These are phyloP conservation scores for Ogataea allantospora DNA, from an alignment of 805 yeast genomes.

Conservation along the genomic window DNA sequence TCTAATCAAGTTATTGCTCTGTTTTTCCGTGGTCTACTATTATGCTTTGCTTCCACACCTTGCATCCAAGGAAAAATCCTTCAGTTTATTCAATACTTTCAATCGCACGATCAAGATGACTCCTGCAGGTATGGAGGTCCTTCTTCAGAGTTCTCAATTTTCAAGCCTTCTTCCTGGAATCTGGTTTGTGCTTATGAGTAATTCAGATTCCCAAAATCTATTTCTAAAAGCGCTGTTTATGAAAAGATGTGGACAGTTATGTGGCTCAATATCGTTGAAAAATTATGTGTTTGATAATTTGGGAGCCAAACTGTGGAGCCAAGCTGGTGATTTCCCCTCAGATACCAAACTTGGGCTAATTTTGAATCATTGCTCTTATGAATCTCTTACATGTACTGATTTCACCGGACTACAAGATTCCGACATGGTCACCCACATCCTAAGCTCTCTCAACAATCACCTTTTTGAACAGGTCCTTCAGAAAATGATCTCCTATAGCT, in stretches of 20 bases:
- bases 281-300: slow-evolving; percentile 16
- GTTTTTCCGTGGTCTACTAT: slow-evolving; percentile 21
- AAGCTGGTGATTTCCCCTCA: neutral
- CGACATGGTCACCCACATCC: slow-evolving; percentile 14
- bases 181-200: slow-evolving; percentile 11
- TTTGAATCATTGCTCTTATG: slow-evolving; percentile 15
- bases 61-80: neutral
- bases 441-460: slow-evolving; percentile 14
- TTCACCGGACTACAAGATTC: slow-evolving; percentile 2
- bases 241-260: slow-evolving; percentile 19
- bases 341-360: slow-evolving; percentile 10
- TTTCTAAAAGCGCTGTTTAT: slow-evolving; percentile 26
- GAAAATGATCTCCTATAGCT: slow-evolving; percentile 20
- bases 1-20: slow-evolving; percentile 25
- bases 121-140: slow-evolving; percentile 14
- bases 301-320: slow-evolving; percentile 22
- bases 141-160: neutral
- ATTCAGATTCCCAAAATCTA: slow-evolving; percentile 10
- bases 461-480: slow-evolving; percentile 15
- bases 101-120: slow-evolving; percentile 10
- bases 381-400: slow-evolving; percentile 9
- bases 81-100: slow-evolving; percentile 19
- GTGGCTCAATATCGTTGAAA: neutral
- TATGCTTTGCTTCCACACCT: slow-evolving; percentile 17
- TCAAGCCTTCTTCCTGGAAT: slow-evolving; percentile 2